Evolutionary conservation across 768 basidiomycete species (phyloP).

Genomic region (Kwoniella sp.): DNA sequence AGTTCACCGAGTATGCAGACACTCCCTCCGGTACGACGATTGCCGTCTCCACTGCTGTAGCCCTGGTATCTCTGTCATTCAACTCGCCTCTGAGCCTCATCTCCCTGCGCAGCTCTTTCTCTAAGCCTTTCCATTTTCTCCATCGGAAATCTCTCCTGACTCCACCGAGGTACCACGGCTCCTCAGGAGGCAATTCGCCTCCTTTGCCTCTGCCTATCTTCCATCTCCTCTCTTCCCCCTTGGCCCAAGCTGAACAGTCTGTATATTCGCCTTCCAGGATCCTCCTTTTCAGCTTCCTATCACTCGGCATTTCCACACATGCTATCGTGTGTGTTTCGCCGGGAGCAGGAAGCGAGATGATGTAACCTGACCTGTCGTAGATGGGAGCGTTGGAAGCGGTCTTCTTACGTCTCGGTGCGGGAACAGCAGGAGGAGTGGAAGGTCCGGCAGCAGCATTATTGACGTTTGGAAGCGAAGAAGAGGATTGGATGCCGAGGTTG

Average conservation of each 20-base stretch:
- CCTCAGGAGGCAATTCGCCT: constrained; percentile 16
- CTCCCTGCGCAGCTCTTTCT: constrained; percentile 32
- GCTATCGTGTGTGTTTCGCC: constrained; percentile 34
- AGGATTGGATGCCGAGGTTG: constrained; percentile 24
- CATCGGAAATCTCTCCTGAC: constrained; percentile 41
- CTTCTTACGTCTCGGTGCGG: constrained; percentile 1
- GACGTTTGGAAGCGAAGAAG: not conserved
- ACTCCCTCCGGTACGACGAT: constrained; percentile 21
- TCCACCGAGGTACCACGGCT: constrained; percentile 22
- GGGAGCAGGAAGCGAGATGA: constrained; percentile 32
- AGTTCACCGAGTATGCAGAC: constrained; percentile 41
- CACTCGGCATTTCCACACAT: constrained; percentile 45
- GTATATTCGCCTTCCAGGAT: constrained; percentile 43
- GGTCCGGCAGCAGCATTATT: not conserved
- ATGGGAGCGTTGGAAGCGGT: constrained; percentile 13
- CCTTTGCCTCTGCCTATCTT: constrained; percentile 31
- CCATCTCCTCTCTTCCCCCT: constrained; percentile 38
- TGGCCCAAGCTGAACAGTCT: constrained; percentile 32
- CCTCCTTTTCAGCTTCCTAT: constrained; percentile 30
- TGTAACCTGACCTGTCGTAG: constrained; percentile 39
- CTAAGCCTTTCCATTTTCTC: constrained; percentile 37
- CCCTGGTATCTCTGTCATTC: constrained; percentile 28
- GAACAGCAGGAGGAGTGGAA: not conserved
- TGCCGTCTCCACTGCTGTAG: not conserved
- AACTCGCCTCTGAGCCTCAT: constrained; percentile 29